These are phyloP conservation scores for Oryza punctata DNA, from an alignment of 176 grass and related monocot species.

Conservation along the genomic window DNA sequence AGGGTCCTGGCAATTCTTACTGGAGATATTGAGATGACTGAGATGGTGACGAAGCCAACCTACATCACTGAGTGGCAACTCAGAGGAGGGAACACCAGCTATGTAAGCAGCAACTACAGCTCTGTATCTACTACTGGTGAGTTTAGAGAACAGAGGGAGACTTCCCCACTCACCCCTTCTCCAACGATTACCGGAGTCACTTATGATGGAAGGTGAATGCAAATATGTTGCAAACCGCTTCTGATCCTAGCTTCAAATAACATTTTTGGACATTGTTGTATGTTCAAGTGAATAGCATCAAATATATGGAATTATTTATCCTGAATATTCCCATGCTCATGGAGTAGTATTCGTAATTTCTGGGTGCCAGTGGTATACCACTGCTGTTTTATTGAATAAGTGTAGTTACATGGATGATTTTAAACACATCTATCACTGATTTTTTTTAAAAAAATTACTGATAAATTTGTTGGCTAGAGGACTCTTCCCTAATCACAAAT, in stretches of 20 bases:
- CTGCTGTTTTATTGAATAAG: too few relatives aligned
- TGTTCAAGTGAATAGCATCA: too few relatives aligned
- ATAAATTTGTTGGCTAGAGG: background rate
- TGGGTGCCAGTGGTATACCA: too few relatives aligned
- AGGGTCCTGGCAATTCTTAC: slow-evolving; percentile 52
- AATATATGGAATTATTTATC: too few relatives aligned
- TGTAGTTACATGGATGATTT: too few relatives aligned
- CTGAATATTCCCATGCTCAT: too few relatives aligned
- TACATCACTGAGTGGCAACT: slow-evolving; percentile 64
- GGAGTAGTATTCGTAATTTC: too few relatives aligned
- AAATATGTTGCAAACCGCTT: background rate
- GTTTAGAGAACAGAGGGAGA: background rate
- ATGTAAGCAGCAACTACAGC: background rate
- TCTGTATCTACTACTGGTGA: background rate
- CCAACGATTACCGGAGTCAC: background rate
- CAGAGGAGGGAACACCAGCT: slow-evolving; percentile 28
- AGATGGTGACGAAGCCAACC: slow-evolving; percentile 46
- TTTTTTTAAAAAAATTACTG: background rate
- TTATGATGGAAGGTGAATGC: too few relatives aligned
- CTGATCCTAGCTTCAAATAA: background rate
- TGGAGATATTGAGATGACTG: slow-evolving; percentile 37
- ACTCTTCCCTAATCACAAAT: background rate
- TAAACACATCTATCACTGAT: too few relatives aligned
- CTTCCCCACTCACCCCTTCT: background rate
- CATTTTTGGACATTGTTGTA: too few relatives aligned